Evolutionary conservation across 805 yeast genomes (phyloP), one percentile per base, ranked within the genome.

Genomic region (Wickerhamomyces bisporus): DNA sequence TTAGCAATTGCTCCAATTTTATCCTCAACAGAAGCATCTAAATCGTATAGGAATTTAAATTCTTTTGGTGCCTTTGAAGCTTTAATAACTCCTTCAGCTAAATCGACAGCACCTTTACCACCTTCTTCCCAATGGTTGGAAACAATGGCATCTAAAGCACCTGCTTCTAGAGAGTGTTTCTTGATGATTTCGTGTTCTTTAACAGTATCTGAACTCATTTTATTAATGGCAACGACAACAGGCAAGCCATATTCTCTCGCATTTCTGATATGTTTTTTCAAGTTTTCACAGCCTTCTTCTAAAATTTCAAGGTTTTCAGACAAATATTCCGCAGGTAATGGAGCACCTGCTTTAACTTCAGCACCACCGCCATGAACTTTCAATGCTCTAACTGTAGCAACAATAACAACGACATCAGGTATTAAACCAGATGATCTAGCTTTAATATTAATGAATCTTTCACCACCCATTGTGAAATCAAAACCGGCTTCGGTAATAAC

Each of bases 391-490:
- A 91, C 93, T 25, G 98, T 91, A 27, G 97, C 96, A 41, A 91
- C 98, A 52, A 91, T 77, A 31, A 91, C 95, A 39, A 91, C 91
- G 28, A 84, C 84, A 60, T 89, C 94, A 27, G 98, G 98, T 28
- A 71, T 66, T 41, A 85, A 71, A 5, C 96, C 96, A 28, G 94
- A 83, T 15, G 95, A 74, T 61, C 98, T 81, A 64, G 97, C 88
- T 69, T 91, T 91, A 63, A 91, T 91, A 70, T 91, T 87, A 65
- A 91, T 77, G 68, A 91, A 91, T 56, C 98, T 77, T 70, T 91
- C 98, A 52, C 98, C 98, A 49, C 98, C 98, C 98, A 91, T 91
- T 34, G 97, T 91, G 71, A 93, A 91, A 65, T 91, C 98, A 66
- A 91, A 91, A 37, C 98, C 98, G 28, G 98, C 97, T 64, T 91